These are phyloP conservation scores for Coniochaeta sp. DNA, from an alignment of 2,329 filamentous ascomycete genomes.

Conservation along the genomic window DNA sequence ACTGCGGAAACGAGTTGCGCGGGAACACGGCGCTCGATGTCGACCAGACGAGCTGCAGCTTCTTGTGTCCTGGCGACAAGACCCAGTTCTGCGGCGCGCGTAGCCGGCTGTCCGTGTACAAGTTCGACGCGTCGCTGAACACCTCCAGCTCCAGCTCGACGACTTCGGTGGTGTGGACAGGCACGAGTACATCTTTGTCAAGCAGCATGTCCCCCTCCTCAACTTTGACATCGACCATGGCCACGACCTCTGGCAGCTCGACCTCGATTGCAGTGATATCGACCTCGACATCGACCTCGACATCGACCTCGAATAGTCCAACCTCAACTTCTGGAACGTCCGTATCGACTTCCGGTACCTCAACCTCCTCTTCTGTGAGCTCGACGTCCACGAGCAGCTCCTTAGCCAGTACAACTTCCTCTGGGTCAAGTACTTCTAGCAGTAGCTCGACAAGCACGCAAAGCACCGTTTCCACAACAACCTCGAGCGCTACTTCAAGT, in stretches of 20 bases:
- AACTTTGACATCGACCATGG: not conserved
- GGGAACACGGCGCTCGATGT: constrained; percentile 3
- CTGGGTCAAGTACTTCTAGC: not conserved
- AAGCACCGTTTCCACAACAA: not conserved
- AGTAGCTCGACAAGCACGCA: not conserved
- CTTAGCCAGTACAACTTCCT: not conserved
- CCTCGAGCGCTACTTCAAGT: not conserved
- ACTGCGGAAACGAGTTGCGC: not conserved
- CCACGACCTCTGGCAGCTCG: not conserved
- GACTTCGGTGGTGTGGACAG: not conserved
- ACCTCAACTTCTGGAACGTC: not conserved
- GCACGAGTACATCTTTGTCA: no score
- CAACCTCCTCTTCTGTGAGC: not conserved
- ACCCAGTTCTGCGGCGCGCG: not conserved
- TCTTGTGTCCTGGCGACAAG: not conserved
- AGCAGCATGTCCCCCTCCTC: no score
- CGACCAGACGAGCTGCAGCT: constrained; percentile 2
- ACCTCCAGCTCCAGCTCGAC: not conserved
- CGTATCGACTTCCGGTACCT: not conserved
- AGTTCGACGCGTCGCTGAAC: constrained; percentile 3
- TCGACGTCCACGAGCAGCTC: not conserved
- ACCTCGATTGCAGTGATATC: not conserved
- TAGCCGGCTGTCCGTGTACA: constrained; percentile 2
- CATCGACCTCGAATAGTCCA: not conserved
- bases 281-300: not conserved